Base-by-base conservation (phyloP, 257 asterid genomes). In the Capsicum chinense region DNA sequence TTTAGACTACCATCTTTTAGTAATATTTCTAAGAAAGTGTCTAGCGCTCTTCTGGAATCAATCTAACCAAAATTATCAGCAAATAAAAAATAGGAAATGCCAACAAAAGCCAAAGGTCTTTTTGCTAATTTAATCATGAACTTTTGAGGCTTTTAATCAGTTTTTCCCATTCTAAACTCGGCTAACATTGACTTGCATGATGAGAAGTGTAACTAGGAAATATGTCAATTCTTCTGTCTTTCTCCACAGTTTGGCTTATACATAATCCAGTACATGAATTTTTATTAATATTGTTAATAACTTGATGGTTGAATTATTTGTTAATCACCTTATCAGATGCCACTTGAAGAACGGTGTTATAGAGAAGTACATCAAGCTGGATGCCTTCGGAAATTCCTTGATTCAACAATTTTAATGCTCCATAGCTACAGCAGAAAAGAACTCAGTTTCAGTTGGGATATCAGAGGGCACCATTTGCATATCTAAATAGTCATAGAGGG, bases 251-350 rank as follows among this genome's bases (percentile, higher is more conserved):
- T 13, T 67, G 37, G 50, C 10, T 67, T 19, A 67, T 35, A 67
- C 12, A 35, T 67, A 67, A 35, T 67, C 74, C 5, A 16, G 14
- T 13, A 35, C 50, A 59, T 59, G 26, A 67, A 13, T 67, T 67
- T 35, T 48, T 48, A 52, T 47, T 19, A 47, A 73, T 10, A 74
- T 12, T 52, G 56, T 47, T 19, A 74, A 19, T 19, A 74, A 10
- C 64, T 50, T 13, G 33, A 42, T 44, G 56, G 71, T 37, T 80
- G 57, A 15, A 3, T 19, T 26, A 15, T 48, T 56, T 48, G 71
- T 82, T 82, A 52, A 66, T 83, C 92, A 94, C 99, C 98, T 90
- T 88, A 83, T 84, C 86, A 84, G 88, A 68, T 67, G 99, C 98
- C 83, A 56, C 90, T 81, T 79, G 92, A 86, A 94, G 92, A 92